Percentiles rank a stretch among this genome's conserved stretches.
phyloP scores from a whole-genome alignment of 768 basidiomycete genomes.

The Termitomyces sp. region DNA sequence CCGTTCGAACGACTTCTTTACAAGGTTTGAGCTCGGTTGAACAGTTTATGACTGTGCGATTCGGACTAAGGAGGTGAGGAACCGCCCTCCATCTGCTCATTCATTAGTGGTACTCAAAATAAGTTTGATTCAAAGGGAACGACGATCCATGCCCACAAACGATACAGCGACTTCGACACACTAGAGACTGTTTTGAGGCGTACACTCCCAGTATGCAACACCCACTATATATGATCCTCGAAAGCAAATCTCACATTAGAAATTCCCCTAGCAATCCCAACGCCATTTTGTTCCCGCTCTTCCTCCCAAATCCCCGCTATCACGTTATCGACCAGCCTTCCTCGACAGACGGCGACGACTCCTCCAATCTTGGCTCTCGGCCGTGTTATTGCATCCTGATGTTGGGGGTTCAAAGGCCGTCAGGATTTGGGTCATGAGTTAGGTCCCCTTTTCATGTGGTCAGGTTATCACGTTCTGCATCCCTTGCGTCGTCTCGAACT shows the following conservation, averaged over 20 bases:
- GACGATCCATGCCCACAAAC: slow-evolving; percentile 57
- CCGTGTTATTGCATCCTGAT: slow-evolving; percentile 64
- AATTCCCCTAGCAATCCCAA: slow-evolving; percentile 21
- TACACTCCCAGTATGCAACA: slow-evolving; percentile 43
- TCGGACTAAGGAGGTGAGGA: slow-evolving; percentile 48
- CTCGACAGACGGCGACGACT: slow-evolving; percentile 55
- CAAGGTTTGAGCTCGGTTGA: neutral
- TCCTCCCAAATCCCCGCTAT: slow-evolving; percentile 64
- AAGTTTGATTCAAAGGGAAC: slow-evolving; percentile 37
- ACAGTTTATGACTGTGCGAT: slow-evolving; percentile 70
- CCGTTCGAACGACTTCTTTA: neutral
- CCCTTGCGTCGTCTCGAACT: neutral
- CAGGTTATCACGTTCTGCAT: no score
- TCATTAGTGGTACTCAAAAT: neutral
- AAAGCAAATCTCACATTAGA: neutral
- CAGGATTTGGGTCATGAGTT: slow-evolving; percentile 55
- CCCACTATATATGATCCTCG: neutral
- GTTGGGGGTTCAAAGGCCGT: slow-evolving; percentile 58
- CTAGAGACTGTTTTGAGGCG: slow-evolving; percentile 42
- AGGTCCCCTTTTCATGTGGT: neutral
- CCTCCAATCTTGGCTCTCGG: slow-evolving; percentile 62
- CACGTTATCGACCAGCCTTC: slow-evolving; percentile 63
- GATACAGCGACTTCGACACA: slow-evolving; percentile 61
- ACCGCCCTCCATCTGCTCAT: no score
- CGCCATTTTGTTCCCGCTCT: slow-evolving; percentile 47